Evolutionary conservation across 163 green algal genomes (phyloP).

Genomic region (Prototheca wickerhamii): DNA sequence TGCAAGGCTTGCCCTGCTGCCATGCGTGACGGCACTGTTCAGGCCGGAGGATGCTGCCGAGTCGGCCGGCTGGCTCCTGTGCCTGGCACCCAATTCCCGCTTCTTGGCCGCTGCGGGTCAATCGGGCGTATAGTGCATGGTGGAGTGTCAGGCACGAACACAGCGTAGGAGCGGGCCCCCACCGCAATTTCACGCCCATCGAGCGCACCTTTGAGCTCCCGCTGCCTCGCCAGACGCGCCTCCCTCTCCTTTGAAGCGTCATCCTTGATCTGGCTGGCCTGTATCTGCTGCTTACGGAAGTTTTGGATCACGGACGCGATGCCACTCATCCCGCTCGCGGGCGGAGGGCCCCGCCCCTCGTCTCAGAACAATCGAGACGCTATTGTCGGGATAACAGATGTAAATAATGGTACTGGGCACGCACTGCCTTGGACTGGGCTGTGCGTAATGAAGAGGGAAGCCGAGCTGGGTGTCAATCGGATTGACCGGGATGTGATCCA

Average conservation of each 20-base stretch:
- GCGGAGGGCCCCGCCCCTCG: not conserved
- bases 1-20: too few relatives aligned
- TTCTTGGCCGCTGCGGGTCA: too few relatives aligned
- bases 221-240: slow-evolving; percentile 14
- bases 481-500: too few relatives aligned
- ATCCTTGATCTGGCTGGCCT: slow-evolving; percentile 6
- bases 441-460: too few relatives aligned
- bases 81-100: not conserved
- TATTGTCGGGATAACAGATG: too few relatives aligned
- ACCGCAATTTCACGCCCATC: not conserved
- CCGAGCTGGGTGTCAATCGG: too few relatives aligned
- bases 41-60: too few relatives aligned
- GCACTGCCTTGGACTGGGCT: too few relatives aligned
- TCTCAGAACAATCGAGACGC: not conserved
- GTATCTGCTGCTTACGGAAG: slow-evolving; percentile 19
- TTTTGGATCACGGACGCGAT: slow-evolving; percentile 11
- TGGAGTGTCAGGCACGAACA: too few relatives aligned
- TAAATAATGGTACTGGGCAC: too few relatives aligned
- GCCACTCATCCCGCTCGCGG: not conserved
- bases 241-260: slow-evolving; percentile 24
- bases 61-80: not conserved
- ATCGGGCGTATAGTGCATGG: too few relatives aligned
- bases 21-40: too few relatives aligned
- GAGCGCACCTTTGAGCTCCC: slow-evolving; percentile 1
- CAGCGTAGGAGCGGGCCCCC: not conserved